A percentile compares a stretch with the other conserved stretches of the same genome.
Conservation (phyloP, 2,329 filamentous ascomycete species). For the Ophidiomyces ophidiicola region DNA sequence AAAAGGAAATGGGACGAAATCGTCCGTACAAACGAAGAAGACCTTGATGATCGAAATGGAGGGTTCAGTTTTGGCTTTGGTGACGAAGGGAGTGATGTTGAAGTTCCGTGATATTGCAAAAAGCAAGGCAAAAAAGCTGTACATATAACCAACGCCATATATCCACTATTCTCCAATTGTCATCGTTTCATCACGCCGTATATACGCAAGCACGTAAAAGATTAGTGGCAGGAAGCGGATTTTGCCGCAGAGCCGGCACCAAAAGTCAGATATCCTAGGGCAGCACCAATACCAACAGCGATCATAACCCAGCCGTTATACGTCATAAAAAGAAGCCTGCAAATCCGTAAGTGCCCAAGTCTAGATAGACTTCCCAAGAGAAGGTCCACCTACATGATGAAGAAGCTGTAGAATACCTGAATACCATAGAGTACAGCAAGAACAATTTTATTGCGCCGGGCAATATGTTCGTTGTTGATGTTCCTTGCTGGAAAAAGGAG, state of each 20-base stretch:
- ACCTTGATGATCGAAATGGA: constrained; percentile 27
- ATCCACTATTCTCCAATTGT: too few species aligned
- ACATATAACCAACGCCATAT: too few species aligned
- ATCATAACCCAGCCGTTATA: constrained; percentile 99
- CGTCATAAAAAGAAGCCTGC: constrained; percentile 99
- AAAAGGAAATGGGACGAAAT: constrained; percentile 82
- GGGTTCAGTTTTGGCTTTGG: constrained; percentile 55
- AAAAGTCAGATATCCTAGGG: constrained; percentile 76
- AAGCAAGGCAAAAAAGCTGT: too few species aligned
- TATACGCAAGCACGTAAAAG: neutral
- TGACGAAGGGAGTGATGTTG: constrained; percentile 43
- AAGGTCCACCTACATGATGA: constrained; percentile 85
- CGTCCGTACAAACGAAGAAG: constrained; percentile 45
- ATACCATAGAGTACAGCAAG: constrained; percentile 77
- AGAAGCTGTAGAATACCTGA: constrained; percentile 97
- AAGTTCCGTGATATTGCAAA: constrained; percentile 32
- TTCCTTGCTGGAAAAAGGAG: constrained; percentile 62
- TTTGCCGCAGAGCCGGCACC: constrained; percentile 61
- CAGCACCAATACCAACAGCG: constrained; percentile 75
- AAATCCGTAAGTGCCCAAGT: neutral
- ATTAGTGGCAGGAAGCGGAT: constrained; percentile 79
- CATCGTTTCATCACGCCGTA: neutral
- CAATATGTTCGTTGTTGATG: constrained; percentile 43
- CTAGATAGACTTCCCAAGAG: neutral
- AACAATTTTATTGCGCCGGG: constrained; percentile 59